Evolutionary conservation across 169 alveolate species (phyloP).

Genomic region (Eimeria maxima): DNA sequence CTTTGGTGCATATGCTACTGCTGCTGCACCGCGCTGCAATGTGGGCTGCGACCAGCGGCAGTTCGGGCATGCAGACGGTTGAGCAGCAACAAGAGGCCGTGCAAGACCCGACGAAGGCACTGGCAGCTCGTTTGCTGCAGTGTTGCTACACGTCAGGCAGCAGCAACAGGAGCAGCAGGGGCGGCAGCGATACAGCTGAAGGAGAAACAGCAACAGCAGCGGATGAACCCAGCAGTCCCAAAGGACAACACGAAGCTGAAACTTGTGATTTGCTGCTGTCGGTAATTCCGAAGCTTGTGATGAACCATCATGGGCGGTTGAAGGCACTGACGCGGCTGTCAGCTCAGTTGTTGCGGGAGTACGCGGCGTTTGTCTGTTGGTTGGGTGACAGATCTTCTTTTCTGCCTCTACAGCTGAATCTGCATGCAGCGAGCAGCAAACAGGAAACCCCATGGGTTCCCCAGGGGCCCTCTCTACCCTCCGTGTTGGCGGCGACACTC

Average conservation of each 20-base stretch:
- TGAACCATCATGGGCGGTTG: background rate
- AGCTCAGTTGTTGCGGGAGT: conserved; percentile 49
- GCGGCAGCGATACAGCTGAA: background rate
- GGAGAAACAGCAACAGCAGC: no score
- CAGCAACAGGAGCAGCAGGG: background rate
- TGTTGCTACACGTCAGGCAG: background rate
- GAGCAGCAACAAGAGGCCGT: background rate
- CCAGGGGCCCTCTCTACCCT: background rate
- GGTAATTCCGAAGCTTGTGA: conserved; percentile 19
- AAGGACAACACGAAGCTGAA: background rate
- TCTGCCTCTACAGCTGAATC: background rate
- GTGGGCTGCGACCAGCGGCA: background rate
- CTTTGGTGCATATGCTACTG: background rate
- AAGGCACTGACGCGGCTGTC: background rate
- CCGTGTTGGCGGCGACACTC: background rate
- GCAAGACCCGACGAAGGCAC: background rate
- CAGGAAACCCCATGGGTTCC: background rate
- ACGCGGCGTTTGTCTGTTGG: conserved; percentile 58
- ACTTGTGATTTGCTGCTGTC: conserved; percentile 19
- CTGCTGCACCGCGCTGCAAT: conserved; percentile 7
- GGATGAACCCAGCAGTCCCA: background rate
- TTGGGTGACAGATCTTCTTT: conserved; percentile 38
- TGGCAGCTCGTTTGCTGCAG: conserved; percentile 54
- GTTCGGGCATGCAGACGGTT: background rate
- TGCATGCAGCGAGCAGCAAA: conserved; percentile 4